These are phyloP conservation scores for Hepatocystis sp. DNA, from an alignment of 169 alveolate species.

Conservation along the genomic window DNA sequence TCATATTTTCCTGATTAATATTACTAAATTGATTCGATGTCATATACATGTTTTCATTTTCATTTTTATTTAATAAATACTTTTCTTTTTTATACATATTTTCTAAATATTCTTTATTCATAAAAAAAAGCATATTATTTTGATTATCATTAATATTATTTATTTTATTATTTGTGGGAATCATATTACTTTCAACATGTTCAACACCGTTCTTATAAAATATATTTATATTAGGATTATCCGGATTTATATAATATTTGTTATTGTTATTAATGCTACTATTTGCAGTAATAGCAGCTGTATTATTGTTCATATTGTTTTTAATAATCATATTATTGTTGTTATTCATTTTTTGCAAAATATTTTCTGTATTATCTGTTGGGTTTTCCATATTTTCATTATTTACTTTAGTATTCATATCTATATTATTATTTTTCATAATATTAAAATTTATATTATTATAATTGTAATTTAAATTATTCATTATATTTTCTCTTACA, in stretches of 20 bases:
- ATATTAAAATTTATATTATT: constrained; percentile 44
- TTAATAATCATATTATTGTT: constrained; percentile 33
- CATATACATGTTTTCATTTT: constrained; percentile 23
- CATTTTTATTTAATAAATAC: constrained; percentile 40
- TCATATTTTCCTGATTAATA: constrained; percentile 5
- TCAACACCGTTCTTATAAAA: constrained; percentile 40
- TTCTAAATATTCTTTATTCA: constrained; percentile 59
- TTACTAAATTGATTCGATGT: constrained; percentile 22
- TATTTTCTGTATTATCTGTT: constrained; percentile 11
- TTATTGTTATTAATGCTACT: no score
- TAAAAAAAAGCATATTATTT: constrained; percentile 18
- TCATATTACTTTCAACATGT: constrained; percentile 39
- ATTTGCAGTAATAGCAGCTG: no score
- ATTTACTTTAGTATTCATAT: constrained; percentile 23
- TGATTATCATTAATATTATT: constrained; percentile 29
- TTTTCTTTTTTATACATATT: constrained; percentile 42
- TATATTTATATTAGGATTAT: constrained; percentile 13
- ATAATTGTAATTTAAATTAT: constrained; percentile 41
- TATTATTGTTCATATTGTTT: constrained; percentile 40
- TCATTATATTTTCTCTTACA: constrained; percentile 43
- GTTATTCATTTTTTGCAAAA: constrained; percentile 7
- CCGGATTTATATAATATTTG: constrained; percentile 16
- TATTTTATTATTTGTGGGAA: constrained; percentile 23
- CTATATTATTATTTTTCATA: constrained; percentile 36
- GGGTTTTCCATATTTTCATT: constrained; percentile 9